These are phyloP conservation scores for Pythium apleroticum DNA, from an alignment of 352 stramenopile species.

Conservation along the genomic window DNA sequence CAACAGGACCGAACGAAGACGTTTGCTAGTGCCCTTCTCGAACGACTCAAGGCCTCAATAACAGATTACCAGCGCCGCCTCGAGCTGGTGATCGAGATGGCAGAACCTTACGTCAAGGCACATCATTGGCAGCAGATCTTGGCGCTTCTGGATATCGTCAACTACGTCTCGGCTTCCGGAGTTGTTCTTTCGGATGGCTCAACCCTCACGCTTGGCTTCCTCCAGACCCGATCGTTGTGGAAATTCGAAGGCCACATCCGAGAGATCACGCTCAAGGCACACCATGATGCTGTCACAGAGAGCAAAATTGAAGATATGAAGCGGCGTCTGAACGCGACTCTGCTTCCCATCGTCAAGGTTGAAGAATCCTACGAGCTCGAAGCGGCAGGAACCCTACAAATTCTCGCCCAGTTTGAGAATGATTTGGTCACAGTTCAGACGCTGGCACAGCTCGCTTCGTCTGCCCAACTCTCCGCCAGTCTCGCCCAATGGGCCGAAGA, in stretches of 20 bases:
- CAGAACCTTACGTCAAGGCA: slow-evolving; percentile 47
- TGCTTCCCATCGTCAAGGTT: slow-evolving; percentile 42
- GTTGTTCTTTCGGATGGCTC: slow-evolving; percentile 53
- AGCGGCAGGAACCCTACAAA: slow-evolving; percentile 21
- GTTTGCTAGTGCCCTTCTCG: slow-evolving; percentile 46
- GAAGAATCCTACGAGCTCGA: slow-evolving; percentile 54
- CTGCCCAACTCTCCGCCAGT: slow-evolving; percentile 31
- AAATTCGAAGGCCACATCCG: slow-evolving; percentile 56
- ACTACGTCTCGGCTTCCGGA: slow-evolving; percentile 49
- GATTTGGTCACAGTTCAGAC: slow-evolving; percentile 61
- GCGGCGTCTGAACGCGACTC: slow-evolving; percentile 34
- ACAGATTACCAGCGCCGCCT: slow-evolving; percentile 47
- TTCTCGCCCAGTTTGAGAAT: slow-evolving; percentile 52
- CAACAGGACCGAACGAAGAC: slow-evolving; percentile 25
- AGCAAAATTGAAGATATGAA: slow-evolving; percentile 65
- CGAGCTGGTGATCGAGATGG: slow-evolving; percentile 51
- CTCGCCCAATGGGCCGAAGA: slow-evolving; percentile 63
- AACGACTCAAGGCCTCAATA: slow-evolving; percentile 34
- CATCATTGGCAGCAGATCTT: slow-evolving; percentile 68
- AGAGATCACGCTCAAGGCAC: slow-evolving; percentile 53
- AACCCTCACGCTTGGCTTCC: slow-evolving; percentile 51
- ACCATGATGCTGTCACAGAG: slow-evolving; percentile 57
- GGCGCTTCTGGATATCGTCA: slow-evolving; percentile 42
- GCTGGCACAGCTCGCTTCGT: slow-evolving; percentile 47
- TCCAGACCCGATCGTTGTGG: slow-evolving; percentile 49